Evolutionary conservation across 139 green algal species (phyloP), one percentile per base, ranked within the genome.

Genomic region (Nannochloris sp.): DNA sequence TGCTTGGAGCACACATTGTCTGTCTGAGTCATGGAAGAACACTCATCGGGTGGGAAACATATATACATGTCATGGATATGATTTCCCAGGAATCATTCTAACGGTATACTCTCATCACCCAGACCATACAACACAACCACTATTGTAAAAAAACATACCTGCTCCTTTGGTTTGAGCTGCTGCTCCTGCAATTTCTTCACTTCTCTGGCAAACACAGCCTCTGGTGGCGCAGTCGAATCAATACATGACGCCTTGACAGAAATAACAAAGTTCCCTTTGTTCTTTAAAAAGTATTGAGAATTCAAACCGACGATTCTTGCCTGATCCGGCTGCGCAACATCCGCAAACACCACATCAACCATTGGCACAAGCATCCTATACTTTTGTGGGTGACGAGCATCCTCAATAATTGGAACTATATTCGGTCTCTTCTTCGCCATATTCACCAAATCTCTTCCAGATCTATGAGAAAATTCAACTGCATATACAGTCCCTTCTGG

Each of bases 391-490:
- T 98, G 90, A 23, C 94, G 82, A 2, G 94, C 94, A 61, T 98
- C 93, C 82, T 99, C 94, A 64, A 99, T 98, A 80, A 99, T 99
- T 60, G 94, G 94, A 64, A 99, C 91, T 14, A 99, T 77, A 82
- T 99, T 99, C 29, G 94, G 94, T 31, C 94, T 82, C 85, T 98
- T 95, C 87, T 99, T 99, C 40, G 93, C 94, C 94, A 99, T 99
- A 89, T 98, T 98, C 17, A 98, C 90, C 28, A 99, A 77, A 74
- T 99, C 94, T 64, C 94, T 82, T 5, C 94, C 94, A 61, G 68
- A 72, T 63, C 94, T 82, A 78, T 98, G 94, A 3, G 87, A 96
- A 72, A 99, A 99, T 86, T 99, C 94, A 3, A 99, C 94, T 6
- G 94, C 94, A 69, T 97, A 99, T 1, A 99, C 94, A 3, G 85